A percentile compares a stretch with the other conserved stretches of the same genome.
Conservation (phyloP, 2,329 filamentous ascomycete species). For the Dothideomycetes sp. region DNA sequence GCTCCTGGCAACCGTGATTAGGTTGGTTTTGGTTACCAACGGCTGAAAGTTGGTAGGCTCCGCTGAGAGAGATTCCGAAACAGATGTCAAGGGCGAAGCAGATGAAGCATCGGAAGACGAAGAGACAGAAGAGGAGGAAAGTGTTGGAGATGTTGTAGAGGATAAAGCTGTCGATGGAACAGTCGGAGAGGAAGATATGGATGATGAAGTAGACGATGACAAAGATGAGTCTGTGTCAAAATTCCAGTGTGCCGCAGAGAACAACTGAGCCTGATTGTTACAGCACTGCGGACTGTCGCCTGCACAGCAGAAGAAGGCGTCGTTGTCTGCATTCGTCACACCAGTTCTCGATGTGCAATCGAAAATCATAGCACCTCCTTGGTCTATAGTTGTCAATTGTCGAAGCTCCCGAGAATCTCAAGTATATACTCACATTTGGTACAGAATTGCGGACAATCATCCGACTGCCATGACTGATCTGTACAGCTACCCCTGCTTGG, state of each 20-base stretch:
- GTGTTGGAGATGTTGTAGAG: too few relatives aligned
- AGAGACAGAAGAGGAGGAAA: too few relatives aligned
- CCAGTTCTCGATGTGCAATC: not conserved
- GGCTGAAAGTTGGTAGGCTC: too few relatives aligned
- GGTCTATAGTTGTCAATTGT: not conserved
- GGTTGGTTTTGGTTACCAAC: too few relatives aligned
- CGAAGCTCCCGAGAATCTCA: too few relatives aligned
- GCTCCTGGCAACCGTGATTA: not conserved
- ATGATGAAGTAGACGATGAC: too few relatives aligned
- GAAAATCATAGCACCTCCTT: not conserved
- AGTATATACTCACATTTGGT: not conserved
- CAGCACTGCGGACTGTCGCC: not conserved
- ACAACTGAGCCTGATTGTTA: not conserved
- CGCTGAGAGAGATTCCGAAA: too few relatives aligned
- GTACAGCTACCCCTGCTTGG: not conserved
- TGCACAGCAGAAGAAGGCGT: not conserved
- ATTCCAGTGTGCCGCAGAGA: not conserved
- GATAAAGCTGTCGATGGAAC: too few relatives aligned
- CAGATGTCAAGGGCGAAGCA: too few relatives aligned
- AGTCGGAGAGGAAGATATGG: not conserved
- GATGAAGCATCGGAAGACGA: too few relatives aligned
- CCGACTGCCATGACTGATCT: not conserved
- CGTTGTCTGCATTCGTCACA: not conserved
- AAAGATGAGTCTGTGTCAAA: not conserved
- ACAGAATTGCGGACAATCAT: conserved; percentile 1